These are phyloP conservation scores for Ophiostoma quercus DNA, from an alignment of 2,329 filamentous ascomycete genomes.

Conservation along the genomic window DNA sequence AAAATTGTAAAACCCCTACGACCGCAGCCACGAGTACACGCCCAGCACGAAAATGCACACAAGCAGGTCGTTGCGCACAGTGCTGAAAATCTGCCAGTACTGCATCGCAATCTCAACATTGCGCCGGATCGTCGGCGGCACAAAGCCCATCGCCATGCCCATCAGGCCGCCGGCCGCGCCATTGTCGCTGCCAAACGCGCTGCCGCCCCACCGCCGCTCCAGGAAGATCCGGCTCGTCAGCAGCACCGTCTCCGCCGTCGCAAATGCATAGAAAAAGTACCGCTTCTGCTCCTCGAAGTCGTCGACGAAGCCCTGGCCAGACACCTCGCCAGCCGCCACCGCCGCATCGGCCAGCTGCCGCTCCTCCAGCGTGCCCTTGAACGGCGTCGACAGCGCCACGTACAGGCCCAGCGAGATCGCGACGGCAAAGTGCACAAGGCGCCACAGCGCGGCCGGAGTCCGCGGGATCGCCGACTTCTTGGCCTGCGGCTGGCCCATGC, in stretches of 20 bases:
- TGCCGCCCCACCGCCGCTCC: conserved; percentile 46
- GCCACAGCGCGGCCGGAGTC: conserved; percentile 54
- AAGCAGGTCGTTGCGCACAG: conserved; percentile 67
- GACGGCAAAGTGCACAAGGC: conserved; percentile 66
- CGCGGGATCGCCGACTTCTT: conserved; percentile 31
- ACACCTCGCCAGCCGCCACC: conserved; percentile 6
- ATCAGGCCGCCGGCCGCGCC: conserved; percentile 57
- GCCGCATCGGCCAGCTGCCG: conserved; percentile 44
- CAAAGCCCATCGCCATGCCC: conserved; percentile 57
- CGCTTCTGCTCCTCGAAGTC: conserved; percentile 24
- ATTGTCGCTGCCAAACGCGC: conserved; percentile 27
- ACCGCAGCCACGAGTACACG: conserved; percentile 45
- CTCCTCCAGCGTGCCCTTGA: conserved; percentile 60
- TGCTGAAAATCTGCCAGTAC: conserved; percentile 67
- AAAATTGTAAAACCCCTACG: neutral
- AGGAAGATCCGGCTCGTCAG: conserved; percentile 67
- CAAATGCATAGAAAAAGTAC: conserved; percentile 72
- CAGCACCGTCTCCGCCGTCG: conserved; percentile 67
- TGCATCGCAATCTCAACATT: conserved; percentile 57
- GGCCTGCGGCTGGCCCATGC: conserved; percentile 36
- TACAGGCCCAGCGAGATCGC: conserved; percentile 66
- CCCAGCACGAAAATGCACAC: conserved; percentile 72
- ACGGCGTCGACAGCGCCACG: conserved; percentile 62
- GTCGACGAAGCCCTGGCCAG: conserved; percentile 16
- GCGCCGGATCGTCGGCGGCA: conserved; percentile 59